Evolutionary conservation across 257 asterid species (phyloP), one percentile per base, ranked within the genome.

Genomic region (Solanum verrucosum): DNA sequence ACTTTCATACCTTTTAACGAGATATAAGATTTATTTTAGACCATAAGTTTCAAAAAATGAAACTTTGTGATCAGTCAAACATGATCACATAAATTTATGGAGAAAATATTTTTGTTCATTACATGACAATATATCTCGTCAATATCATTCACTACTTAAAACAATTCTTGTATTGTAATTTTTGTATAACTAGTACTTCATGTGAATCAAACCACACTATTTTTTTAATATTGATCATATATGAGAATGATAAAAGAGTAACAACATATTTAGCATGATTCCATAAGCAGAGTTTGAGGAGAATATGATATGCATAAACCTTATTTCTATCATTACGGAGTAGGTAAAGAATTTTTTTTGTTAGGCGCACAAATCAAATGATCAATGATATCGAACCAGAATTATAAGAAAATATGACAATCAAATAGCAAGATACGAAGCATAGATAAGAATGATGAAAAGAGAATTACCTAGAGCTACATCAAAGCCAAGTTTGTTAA

Each of bases 401-500:
- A 63, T n/a, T 9, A 4, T 63, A 63, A 23, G 12, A 63, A 4
- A n/a, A 63, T 65, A 65, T 25, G 2, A n/a, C 1, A n/a, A n/a
- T 2, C 16, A 65, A 65, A 65, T 65, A 65, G 7, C 33, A 65
- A n/a, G 72, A 65, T 65, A 65, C 15, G 16, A 65, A 65, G 15
- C 15, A 9, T 59, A 21, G 2, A 59, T 21, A 20, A 59, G 2
- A 59, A n/a, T n/a, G 33, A 63, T 23, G 31, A 65, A 65, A n/a
- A 25, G 7, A 25, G 16, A 65, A 65, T 84, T 84, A 88, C 90
- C 90, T 21, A 88, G 71, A 27, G 88, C 86, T 15, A 85, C 90
- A 35, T 84, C 88, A 18, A 75, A 21, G 10, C 90, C 90, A n/a
- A 88, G 29, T 21, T 33, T 87, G 46, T 67, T 63, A 65, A 88